These are phyloP conservation scores for Eucalyptus erythrocorys DNA, from an alignment of 345 rosid genomes.

Conservation along the genomic window DNA sequence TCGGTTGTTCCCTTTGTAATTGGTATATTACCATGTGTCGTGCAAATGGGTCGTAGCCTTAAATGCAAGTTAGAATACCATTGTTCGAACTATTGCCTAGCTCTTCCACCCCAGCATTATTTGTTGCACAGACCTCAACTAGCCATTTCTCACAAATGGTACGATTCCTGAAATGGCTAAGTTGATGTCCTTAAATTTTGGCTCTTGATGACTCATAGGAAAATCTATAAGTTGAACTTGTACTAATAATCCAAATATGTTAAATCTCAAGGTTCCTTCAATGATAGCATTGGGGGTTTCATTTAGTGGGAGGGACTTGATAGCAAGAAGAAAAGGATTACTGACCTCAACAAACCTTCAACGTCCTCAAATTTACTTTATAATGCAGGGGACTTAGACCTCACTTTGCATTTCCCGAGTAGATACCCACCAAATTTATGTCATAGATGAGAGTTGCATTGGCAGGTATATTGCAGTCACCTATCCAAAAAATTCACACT, in stretches of 20 bases:
- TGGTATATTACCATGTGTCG: neutral
- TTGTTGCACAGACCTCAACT: neutral
- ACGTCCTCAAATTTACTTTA: neutral
- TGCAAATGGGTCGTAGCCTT: neutral
- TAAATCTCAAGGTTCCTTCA: neutral
- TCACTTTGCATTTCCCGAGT: slow-evolving; percentile 43
- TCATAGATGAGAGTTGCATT: slow-evolving; percentile 91
- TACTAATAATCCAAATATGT: neutral
- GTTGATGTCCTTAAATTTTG: neutral
- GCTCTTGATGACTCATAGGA: neutral
- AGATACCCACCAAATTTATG: slow-evolving; percentile 63
- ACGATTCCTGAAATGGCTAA: neutral
- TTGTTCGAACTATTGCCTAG: neutral
- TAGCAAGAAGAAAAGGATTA: neutral
- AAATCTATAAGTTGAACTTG: neutral
- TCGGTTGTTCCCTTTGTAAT: neutral
- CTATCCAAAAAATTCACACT: slow-evolving; percentile 16
- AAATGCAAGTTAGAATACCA: neutral
- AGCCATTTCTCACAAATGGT: neutral
- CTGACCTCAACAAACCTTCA: neutral
- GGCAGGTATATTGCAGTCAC: slow-evolving; percentile 92
- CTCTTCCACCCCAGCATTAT: neutral
- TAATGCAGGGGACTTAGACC: neutral
- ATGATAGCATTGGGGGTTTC: neutral
- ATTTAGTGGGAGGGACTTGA: neutral